These are phyloP conservation scores for Acanthamoeba castellanii DNA, from an alignment of 208 protist species.

Conservation along the genomic window DNA sequence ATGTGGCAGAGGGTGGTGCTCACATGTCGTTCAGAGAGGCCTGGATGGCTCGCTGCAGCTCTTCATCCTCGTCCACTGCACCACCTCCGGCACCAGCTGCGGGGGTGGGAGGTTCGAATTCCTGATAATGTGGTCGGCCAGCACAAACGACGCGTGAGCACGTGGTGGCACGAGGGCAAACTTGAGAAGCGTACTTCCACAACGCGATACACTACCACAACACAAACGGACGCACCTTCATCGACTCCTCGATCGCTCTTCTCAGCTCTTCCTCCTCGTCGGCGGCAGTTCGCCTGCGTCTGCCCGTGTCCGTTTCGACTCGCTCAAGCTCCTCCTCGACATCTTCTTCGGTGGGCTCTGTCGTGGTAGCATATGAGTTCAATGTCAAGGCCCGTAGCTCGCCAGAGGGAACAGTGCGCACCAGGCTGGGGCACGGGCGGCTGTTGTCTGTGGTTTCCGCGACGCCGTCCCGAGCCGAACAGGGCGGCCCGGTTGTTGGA, in stretches of 20 bases:
- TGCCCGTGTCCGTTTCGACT: neutral
- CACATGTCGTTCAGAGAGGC: slow-evolving; percentile 39
- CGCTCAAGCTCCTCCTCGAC: neutral
- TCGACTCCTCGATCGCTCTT: slow-evolving; percentile 32
- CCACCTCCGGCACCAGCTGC: neutral
- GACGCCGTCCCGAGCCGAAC: neutral
- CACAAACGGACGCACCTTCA: neutral
- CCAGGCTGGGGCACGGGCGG: neutral
- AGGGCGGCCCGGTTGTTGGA: neutral
- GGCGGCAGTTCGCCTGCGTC: neutral
- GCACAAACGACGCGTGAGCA: neutral
- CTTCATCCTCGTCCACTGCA: slow-evolving; percentile 23
- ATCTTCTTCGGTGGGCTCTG: neutral
- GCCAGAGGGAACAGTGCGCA: neutral
- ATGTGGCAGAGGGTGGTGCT: neutral
- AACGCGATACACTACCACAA: neutral
- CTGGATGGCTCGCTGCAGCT: slow-evolving; percentile 62
- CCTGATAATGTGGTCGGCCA: neutral
- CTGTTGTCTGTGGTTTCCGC: neutral
- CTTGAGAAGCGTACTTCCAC: neutral
- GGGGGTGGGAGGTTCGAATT: neutral
- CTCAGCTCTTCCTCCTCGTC: slow-evolving; percentile 48
- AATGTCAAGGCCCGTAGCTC: neutral
- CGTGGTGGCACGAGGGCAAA: neutral
- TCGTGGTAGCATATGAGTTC: neutral